These are phyloP conservation scores for Didymellaceae sp. DNA, from an alignment of 2,329 filamentous ascomycete species.

Conservation along the genomic window DNA sequence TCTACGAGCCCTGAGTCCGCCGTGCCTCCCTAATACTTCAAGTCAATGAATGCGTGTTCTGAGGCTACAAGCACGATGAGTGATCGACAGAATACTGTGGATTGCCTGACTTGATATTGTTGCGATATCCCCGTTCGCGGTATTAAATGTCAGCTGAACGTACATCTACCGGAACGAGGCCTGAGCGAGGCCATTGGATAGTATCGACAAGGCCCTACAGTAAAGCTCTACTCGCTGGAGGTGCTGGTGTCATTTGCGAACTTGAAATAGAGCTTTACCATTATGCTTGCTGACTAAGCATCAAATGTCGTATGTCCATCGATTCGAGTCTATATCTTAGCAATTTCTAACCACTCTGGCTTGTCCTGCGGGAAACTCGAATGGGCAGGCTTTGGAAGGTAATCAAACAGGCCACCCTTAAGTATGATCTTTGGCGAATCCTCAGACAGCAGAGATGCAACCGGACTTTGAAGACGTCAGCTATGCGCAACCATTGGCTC, in stretches of 20 bases:
- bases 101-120: not conserved
- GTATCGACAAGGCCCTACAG: no score
- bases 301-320: no score
- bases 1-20: no score
- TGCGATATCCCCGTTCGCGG: not conserved
- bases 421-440: slow-evolving; percentile 29
- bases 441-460: slow-evolving; percentile 23
- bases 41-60: no score
- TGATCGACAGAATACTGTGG: not conserved
- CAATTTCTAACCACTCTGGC: slow-evolving; percentile 32
- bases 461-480: slow-evolving; percentile 23
- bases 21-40: no score
- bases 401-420: slow-evolving; percentile 38
- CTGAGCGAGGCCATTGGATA: no score
- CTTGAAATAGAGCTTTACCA: no score
- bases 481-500: not conserved
- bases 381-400: slow-evolving; percentile 20
- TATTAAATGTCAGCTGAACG: not conserved
- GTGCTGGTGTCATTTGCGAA: no score
- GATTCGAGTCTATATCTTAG: not conserved
- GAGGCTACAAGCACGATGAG: no score
- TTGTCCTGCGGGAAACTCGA: slow-evolving; percentile 30
- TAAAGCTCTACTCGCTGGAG: no score
- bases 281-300: no score
- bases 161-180: not conserved